Evolutionary conservation across 139 green algal species (phyloP), one percentile per base, ranked within the genome.

Genomic region (Marvania coccoides): DNA sequence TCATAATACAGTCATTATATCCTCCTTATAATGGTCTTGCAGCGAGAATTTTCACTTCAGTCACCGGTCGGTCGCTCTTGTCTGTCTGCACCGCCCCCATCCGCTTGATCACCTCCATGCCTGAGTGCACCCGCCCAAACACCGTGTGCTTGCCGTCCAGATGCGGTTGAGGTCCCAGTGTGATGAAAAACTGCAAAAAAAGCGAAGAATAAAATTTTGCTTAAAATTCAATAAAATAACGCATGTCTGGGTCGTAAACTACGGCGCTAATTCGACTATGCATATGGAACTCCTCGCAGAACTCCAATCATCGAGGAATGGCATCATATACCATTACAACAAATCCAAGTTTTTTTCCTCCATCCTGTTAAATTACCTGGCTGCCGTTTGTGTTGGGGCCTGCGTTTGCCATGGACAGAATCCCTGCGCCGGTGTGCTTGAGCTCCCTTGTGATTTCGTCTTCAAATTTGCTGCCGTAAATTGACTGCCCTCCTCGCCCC

Each of bases 81-180:
- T 84, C 79, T 28, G 81, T 87, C 53, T 89, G 77, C 54, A 97
- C 86, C 63, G 88, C 93, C 54, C 89, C 88, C 28, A 97, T 63
- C 8, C 88, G 78, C 78, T 96, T 89, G 6, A 98, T 71, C 0
- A 94, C 83, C 4, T 76, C 67, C 92, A 98, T 95, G 46, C 92
- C 92, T 2, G 47, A 58, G 58, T 55, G 87, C 4, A 98, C 90
- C 6, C 93, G 77, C 3, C 93, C 93, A 80, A 98, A 98, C 23
- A 98, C 91, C 6, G 93, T 97, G 57, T 80, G 73, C 73, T 80
- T 80, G 42, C 73, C 67, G 46, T 80, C 73, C 29, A 78, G 56
- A 60, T 60, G 55, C 7, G 40, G 59, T 6, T 24, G 86, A 13
- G 87, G 88, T 23, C 85, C 88, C 2, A 93, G 56, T n/a, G 90